Conservation (phyloP, 257 asterid species). For the Solanum etuberosum region DNA sequence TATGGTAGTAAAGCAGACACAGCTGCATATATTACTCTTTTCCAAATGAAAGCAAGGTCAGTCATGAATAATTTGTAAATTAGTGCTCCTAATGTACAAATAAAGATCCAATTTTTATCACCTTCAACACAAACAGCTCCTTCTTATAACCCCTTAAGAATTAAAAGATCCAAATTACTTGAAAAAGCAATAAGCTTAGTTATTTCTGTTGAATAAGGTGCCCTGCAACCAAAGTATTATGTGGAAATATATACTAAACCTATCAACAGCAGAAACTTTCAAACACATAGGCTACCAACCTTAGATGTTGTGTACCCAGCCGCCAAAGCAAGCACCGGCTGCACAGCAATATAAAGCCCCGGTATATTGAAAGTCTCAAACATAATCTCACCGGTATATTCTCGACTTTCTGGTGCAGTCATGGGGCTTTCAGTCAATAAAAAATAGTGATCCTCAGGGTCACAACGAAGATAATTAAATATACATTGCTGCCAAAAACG, state of each 20-base stretch:
- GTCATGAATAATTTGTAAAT: neutral
- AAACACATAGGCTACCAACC: conserved; percentile 32
- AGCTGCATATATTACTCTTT: neutral
- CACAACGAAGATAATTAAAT: conserved; percentile 77
- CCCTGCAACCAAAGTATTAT: neutral
- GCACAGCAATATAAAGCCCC: conserved; percentile 88
- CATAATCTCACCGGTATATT: conserved; percentile 93
- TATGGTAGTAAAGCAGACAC: neutral
- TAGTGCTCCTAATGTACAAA: neutral
- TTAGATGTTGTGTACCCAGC: conserved; percentile 94
- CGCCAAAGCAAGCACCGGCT: conserved; percentile 97
- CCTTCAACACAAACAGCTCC: neutral
- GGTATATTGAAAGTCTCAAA: conserved; percentile 94
- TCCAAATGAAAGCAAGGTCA: neutral
- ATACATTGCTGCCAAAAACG: conserved; percentile 96
- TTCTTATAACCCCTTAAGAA: neutral
- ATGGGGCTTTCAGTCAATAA: conserved; percentile 87
- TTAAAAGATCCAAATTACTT: neutral
- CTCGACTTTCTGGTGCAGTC: conserved; percentile 92
- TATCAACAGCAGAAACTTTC: neutral
- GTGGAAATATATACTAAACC: neutral
- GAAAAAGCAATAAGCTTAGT: neutral
- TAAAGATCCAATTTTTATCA: neutral
- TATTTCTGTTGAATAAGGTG: neutral
- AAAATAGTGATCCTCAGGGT: conserved; percentile 97